Evolutionary conservation across 2,329 filamentous ascomycete genomes (phyloP).

Genomic region (Biscogniauxia marginata): DNA sequence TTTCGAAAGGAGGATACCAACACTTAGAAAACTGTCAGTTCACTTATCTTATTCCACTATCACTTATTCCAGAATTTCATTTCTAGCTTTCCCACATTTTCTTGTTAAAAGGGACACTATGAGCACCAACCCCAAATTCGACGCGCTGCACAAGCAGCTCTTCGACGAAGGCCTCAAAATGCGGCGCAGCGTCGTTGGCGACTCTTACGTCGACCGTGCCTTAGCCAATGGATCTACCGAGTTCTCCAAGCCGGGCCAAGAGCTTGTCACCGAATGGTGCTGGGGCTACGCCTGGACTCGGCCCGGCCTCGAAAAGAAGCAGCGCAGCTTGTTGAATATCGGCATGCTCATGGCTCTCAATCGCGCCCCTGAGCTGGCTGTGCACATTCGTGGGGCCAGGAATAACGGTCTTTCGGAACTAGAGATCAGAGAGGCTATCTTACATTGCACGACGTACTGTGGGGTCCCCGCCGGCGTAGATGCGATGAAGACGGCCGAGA

Average conservation of each 20-base stretch:
- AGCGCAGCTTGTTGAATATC: slow-evolving; percentile 59
- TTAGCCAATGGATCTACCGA: slow-evolving; percentile 54
- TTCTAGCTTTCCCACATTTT: neutral
- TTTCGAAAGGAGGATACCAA: too few species aligned
- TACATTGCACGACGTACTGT: slow-evolving; percentile 45
- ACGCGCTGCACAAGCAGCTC: slow-evolving; percentile 48
- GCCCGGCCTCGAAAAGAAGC: slow-evolving; percentile 59
- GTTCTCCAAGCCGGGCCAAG: slow-evolving; percentile 61
- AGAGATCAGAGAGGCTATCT: slow-evolving; percentile 60
- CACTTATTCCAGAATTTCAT: too few species aligned
- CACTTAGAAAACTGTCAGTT: too few species aligned
- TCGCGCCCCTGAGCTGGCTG: slow-evolving; percentile 55
- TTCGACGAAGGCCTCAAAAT: slow-evolving; percentile 62
- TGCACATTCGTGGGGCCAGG: slow-evolving; percentile 61
- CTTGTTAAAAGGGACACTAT: slow-evolving; percentile 7
- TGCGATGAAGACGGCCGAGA: slow-evolving; percentile 35
- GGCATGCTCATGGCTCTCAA: slow-evolving; percentile 61
- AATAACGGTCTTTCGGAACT: slow-evolving; percentile 62
- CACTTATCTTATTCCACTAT: too few species aligned
- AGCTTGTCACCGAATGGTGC: slow-evolving; percentile 62
- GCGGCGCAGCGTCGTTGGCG: slow-evolving; percentile 59
- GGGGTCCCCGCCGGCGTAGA: slow-evolving; percentile 45
- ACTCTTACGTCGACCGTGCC: slow-evolving; percentile 58
- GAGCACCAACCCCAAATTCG: slow-evolving; percentile 26
- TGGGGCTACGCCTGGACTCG: slow-evolving; percentile 66